Evolutionary conservation across 2,329 filamentous ascomycete genomes (phyloP).

Genomic region (Furcasterigmium furcatum): DNA sequence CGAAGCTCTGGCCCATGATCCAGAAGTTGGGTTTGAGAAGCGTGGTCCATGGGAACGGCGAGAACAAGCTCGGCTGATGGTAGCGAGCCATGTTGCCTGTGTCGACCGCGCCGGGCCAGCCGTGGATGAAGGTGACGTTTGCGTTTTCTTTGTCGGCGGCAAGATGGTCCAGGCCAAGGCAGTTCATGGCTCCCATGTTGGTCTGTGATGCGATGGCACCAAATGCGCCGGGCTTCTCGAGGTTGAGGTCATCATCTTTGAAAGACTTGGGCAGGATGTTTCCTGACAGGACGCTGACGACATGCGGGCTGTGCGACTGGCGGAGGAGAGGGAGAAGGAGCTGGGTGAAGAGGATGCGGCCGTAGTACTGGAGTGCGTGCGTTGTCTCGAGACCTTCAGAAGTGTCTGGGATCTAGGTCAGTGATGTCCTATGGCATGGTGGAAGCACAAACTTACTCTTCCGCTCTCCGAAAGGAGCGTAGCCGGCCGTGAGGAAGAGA

Average conservation of each 20-base stretch:
- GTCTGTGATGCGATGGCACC: slow-evolving; percentile 16
- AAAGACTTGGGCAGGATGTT: slow-evolving; percentile 13
- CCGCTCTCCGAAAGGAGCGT: slow-evolving; percentile 33
- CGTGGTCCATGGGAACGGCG: slow-evolving; percentile 5
- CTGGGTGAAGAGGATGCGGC: slow-evolving; percentile 34
- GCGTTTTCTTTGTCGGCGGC: slow-evolving; percentile 10
- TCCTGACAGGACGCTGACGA: slow-evolving; percentile 21
- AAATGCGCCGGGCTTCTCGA: slow-evolving; percentile 13
- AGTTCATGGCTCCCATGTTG: slow-evolving; percentile 12
- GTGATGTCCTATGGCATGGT: background rate
- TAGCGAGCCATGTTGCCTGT: slow-evolving; percentile 14
- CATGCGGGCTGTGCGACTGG: slow-evolving; percentile 12
- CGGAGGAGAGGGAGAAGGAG: slow-evolving; percentile 36
- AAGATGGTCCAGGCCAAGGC: slow-evolving; percentile 18
- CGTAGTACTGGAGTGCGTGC: slow-evolving; percentile 37
- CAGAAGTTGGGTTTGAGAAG: slow-evolving; percentile 9
- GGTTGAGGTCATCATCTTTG: slow-evolving; percentile 17
- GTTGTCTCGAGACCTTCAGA: slow-evolving; percentile 37
- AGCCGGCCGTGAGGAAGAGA: slow-evolving; percentile 40
- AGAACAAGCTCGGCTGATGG: background rate
- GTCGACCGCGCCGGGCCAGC: slow-evolving; percentile 22
- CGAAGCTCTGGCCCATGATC: background rate
- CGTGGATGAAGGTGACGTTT: slow-evolving; percentile 22
- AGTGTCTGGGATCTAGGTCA: slow-evolving; percentile 22
- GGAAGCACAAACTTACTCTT: slow-evolving; percentile 2